Evolutionary conservation across 208 protist species (phyloP).

Genomic region (Acanthamoeba royreba): DNA sequence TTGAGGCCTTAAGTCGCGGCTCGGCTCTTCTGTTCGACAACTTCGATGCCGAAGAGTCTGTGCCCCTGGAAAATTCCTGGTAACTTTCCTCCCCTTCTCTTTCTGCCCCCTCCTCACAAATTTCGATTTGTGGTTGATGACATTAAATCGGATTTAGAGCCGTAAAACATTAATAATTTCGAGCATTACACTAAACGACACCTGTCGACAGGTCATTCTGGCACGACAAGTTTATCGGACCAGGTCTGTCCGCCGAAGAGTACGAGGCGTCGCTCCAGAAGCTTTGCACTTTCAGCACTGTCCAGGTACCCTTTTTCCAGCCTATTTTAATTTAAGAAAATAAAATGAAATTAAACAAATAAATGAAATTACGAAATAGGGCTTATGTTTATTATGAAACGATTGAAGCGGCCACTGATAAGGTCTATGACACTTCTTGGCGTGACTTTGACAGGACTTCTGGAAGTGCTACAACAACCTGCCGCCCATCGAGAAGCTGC

Average conservation of each 20-base stretch:
- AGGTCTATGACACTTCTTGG: too few species aligned
- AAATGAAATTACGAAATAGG: too few species aligned
- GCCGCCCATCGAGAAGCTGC: constrained; percentile 42
- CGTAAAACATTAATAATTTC: not conserved
- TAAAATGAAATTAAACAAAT: too few species aligned
- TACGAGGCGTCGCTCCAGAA: constrained; percentile 45
- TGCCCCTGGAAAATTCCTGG: constrained; percentile 32
- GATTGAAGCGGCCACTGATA: too few species aligned
- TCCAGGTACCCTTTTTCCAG: not conserved
- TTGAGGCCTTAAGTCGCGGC: not conserved
- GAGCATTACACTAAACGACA: not conserved
- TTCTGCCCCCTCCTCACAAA: not conserved
- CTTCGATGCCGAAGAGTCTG: constrained; percentile 8
- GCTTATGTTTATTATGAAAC: too few species aligned
- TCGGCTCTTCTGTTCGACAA: constrained; percentile 15
- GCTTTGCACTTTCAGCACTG: constrained; percentile 15
- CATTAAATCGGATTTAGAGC: too few species aligned
- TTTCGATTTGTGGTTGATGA: too few species aligned
- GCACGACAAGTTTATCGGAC: constrained; percentile 48
- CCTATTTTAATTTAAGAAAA: too few species aligned
- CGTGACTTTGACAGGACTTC: not conserved
- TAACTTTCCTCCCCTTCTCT: not conserved
- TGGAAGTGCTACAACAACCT: constrained; percentile 53
- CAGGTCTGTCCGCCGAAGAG: constrained; percentile 26
- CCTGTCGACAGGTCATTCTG: constrained; percentile 32